Evolutionary conservation across 768 basidiomycete species (phyloP).

Genomic region (Tylopilus felleus): DNA sequence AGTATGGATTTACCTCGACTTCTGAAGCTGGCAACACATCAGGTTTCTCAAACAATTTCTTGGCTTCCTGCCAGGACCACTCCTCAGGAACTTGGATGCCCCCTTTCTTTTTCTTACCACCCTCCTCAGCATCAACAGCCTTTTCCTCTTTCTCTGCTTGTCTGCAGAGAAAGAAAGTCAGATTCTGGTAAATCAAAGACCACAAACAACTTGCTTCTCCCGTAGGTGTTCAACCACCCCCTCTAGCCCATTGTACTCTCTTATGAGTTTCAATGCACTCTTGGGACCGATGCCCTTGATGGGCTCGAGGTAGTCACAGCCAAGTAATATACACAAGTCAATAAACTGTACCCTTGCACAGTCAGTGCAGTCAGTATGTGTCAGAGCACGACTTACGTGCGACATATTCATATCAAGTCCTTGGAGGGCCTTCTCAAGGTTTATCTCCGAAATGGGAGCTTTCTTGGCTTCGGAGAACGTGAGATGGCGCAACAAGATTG

Average conservation of each 20-base stretch:
- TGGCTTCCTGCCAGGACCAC: slow-evolving; percentile 97
- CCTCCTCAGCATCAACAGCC: slow-evolving; percentile 39
- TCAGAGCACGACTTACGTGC: slow-evolving; percentile 45
- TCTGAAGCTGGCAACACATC: slow-evolving; percentile 86
- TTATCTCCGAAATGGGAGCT: slow-evolving; percentile 91
- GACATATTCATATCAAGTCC: slow-evolving; percentile 93
- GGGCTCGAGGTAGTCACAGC: slow-evolving; percentile 99
- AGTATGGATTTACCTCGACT: slow-evolving; percentile 60
- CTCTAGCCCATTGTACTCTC: slow-evolving; percentile 73
- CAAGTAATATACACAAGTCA: slow-evolving; percentile 93
- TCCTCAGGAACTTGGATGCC: slow-evolving; percentile 82
- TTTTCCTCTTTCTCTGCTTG: slow-evolving; percentile 42
- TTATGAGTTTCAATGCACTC: slow-evolving; percentile 87
- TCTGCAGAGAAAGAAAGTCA: slow-evolving; percentile 15
- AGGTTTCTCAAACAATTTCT: slow-evolving; percentile 83
- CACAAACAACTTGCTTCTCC: slow-evolving; percentile 53
- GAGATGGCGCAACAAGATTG: slow-evolving; percentile 89
- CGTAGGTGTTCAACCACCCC: slow-evolving; percentile 74
- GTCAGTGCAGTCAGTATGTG: slow-evolving; percentile 1
- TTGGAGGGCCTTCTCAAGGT: slow-evolving; percentile 74
- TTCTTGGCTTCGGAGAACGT: slow-evolving; percentile 99
- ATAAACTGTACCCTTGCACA: slow-evolving; percentile 61
- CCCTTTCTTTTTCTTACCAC: slow-evolving; percentile 57
- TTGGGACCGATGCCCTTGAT: slow-evolving; percentile 96
- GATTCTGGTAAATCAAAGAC: neutral